phyloP scores from a whole-genome alignment of 2,329 filamentous ascomycete species.

The Scopulariopsis brevicaulis region DNA sequence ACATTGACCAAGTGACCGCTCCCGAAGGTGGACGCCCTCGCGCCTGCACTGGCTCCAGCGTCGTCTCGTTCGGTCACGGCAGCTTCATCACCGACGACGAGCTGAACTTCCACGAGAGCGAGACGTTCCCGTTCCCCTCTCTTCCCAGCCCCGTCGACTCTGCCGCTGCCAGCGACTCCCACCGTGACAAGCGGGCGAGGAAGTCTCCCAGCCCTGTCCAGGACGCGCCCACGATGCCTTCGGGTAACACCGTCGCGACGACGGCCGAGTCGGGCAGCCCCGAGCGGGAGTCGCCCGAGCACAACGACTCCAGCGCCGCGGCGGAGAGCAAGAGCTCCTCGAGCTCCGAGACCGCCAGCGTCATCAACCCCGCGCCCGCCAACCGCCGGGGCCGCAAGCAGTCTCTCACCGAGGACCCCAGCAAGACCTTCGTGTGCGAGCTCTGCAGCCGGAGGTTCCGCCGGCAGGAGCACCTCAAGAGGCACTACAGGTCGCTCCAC shows the following conservation, averaged over 20 bases:
- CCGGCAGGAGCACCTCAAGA: slow-evolving; percentile 95
- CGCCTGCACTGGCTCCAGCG: slow-evolving; percentile 56
- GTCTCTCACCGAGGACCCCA: slow-evolving; percentile 92
- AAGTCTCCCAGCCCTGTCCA: slow-evolving; percentile 35
- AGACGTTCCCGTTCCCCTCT: slow-evolving; percentile 46
- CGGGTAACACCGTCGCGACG: slow-evolving; percentile 28
- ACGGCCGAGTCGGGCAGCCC: slow-evolving; percentile 19
- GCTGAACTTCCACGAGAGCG: slow-evolving; percentile 62
- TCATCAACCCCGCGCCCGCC: slow-evolving; percentile 42
- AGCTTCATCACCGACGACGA: slow-evolving; percentile 68
- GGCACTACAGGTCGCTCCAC: slow-evolving; percentile 95
- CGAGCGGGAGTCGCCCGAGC: slow-evolving; percentile 20
- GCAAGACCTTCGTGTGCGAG: slow-evolving; percentile 96
- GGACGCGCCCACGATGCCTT: slow-evolving; percentile 18
- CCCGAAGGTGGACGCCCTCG: slow-evolving; percentile 59
- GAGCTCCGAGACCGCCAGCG: slow-evolving; percentile 32
- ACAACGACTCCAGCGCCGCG: slow-evolving; percentile 22
- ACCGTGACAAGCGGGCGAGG: slow-evolving; percentile 47
- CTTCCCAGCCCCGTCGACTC: slow-evolving; percentile 46
- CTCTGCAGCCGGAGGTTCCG: slow-evolving; percentile 96
- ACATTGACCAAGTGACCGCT: slow-evolving; percentile 38
- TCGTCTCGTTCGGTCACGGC: slow-evolving; percentile 60
- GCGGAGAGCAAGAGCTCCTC: slow-evolving; percentile 24
- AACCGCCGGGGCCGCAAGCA: slow-evolving; percentile 97
- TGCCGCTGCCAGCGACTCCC: slow-evolving; percentile 15